Evolutionary conservation across 2,329 filamentous ascomycete genomes (phyloP), one percentile per base, ranked within the genome.

Genomic region (Sordariomycetes sp.): DNA sequence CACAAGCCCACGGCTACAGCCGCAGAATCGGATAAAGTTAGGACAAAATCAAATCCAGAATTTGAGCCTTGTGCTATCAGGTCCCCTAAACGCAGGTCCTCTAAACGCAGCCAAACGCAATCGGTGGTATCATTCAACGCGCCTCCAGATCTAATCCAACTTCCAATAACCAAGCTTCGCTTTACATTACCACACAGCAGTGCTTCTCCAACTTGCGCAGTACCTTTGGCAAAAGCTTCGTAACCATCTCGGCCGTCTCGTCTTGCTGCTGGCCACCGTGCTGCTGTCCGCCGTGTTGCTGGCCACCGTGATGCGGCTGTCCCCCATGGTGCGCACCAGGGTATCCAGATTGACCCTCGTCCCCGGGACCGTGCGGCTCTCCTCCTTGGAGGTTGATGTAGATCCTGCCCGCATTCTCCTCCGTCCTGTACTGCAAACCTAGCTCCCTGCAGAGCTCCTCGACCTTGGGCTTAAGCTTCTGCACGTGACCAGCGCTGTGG

Each of bases 401-500:
- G 27, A 98, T 88, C 12, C 87, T 67, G 1, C 92, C 92, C 8
- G 82, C 82, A 47, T 98, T 96, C 32, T 83, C 80, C 64, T 96
- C 92, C 2, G 86, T 93, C 37, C 72, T 62, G 58, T 83, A 95
- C 48, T 87, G 73, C 35, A 98, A 66, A 0, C 88, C 86, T 29
- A 94, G 61, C 54, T 95, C 82, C 32, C 67, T 72, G 58, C 90
- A 94, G 32, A 96, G 68, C 54, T 84, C 72, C 63, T 96, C 88
- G 28, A 96, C 86, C 40, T 84, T 73, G n/a, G 92, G 92, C 63
- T 94, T 95, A 58, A 98, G 79, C 68, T 92, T 95, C 59, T 94
- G 86, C 17, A 96, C 71, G 49, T 92, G 82, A 44, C 79, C 74
- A 8, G 63, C 66, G 33, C 79, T 86, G 63, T 98, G 92, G 56